phyloP scores from a whole-genome alignment of 78 protist species.

The Corallochytrium limacisporum region DNA sequence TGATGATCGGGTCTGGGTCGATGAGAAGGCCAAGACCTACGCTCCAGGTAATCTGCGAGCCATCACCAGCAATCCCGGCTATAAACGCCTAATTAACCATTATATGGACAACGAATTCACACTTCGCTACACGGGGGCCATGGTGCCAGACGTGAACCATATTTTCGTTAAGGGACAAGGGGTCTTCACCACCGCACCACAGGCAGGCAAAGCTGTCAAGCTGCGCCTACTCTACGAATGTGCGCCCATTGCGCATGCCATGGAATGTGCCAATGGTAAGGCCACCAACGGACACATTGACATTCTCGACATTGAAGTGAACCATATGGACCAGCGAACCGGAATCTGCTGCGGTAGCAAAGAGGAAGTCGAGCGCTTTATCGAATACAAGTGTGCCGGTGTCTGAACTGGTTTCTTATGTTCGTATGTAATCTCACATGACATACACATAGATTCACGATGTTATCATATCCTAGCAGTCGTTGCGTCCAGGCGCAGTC shows the following conservation, averaged over 20 bases:
- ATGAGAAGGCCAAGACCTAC: constrained; percentile 17
- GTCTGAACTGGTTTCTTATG: too few species aligned
- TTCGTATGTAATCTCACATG: too few species aligned
- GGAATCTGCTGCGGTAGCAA: neutral
- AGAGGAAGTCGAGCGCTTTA: neutral
- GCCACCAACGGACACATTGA: neutral
- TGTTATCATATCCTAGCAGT: too few species aligned
- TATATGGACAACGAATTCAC: constrained; percentile 17
- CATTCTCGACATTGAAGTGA: neutral
- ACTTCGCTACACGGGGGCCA: constrained; percentile 66
- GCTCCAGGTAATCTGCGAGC: constrained; percentile 16
- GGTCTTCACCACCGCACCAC: constrained; percentile 69
- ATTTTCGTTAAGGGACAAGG: constrained; percentile 78
- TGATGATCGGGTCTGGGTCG: constrained; percentile 34
- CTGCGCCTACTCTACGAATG: constrained; percentile 49
- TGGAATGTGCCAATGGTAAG: constrained; percentile 52
- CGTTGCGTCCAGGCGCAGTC: too few species aligned
- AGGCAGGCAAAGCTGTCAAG: constrained; percentile 27
- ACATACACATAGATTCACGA: too few species aligned
- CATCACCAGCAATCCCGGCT: neutral
- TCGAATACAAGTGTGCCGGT: neutral
- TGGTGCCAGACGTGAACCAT: constrained; percentile 84
- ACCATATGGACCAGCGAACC: neutral
- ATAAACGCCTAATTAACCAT: neutral
- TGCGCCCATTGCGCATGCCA: constrained; percentile 61